Evolutionary conservation across 192 early-diverging fungal genomes (phyloP), one percentile per base, ranked within the genome.

Genomic region (Coemansia sp.): DNA sequence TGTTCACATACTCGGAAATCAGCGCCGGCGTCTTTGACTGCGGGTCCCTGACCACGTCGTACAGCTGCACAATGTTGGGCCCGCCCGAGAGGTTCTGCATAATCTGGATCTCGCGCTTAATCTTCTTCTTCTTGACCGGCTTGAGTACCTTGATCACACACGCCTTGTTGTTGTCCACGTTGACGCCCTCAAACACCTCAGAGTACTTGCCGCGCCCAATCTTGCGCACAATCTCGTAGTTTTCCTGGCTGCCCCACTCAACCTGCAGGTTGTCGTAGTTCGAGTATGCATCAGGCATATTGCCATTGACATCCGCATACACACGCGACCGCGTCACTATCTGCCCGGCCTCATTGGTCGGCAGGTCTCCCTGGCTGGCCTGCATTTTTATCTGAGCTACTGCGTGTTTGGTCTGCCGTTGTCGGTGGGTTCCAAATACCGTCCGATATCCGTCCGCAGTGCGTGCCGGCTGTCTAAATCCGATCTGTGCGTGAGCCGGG

Each of bases 41-140:
- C 31, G 94, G 97, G 70, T 99, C 97, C 56, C 95, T 81, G 24
- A 99, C 97, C 60, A 99, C 87, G 73, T 99, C 95, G 56, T 90
- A 85, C 48, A 99, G 84, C 58, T 87, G 86, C 64, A 99, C 86
- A 38, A 99, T 86, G 73, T 99, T 99, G 21, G 89, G 85, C 4
- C 97, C 97, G 44, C 97, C 97, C 31, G 89, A 87, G 48, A 99
- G 82, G 71, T 97, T 99, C 74, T 97, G 95, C 67, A 99, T 86
- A 59, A 99, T 99, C 74, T 97, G 97, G 76, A 99, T 96, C 74
- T 99, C 97, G 53, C 97, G 86, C 87, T 97, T 98, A 70, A 99
- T 99, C 86, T 99, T 99, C 90, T 97, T 97, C 88, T 99, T 99
- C 85, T 99, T 99, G 66, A 99, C 94, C 4, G 97, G 97, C 84